Evolutionary conservation across 805 yeast species (phyloP), one percentile per base, ranked within the genome.

Genomic region (Spathaspora hagerdaliae): DNA sequence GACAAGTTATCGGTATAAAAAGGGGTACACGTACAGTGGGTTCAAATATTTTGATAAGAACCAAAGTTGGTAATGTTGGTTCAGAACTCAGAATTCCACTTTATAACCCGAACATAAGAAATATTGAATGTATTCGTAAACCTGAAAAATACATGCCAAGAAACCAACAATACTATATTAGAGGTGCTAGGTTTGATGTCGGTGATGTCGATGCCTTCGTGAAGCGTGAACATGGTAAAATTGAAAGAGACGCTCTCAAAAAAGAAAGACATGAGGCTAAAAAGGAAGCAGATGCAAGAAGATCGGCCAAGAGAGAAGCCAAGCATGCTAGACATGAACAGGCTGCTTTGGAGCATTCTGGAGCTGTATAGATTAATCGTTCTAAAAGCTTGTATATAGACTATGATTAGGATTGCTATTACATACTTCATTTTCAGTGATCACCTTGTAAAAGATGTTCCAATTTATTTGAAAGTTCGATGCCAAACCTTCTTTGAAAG

Each of bases 91-190:
- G 92, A 50, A 79, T 90, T 40, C 91, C 92, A 27, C 67, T 92
- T 26, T 92, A 75, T 71, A 85, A 85, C 50, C 97, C 97, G 7
- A 73, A 81, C 44, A 75, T 94, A 45, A 78, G 82, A 51, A 79
- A 84, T 64, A 74, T 92, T 43, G 97, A 91, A 65, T 64, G 90
- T 35, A 65, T 92, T 50, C 78, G 86, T 65, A 83, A 83, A 65
- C 92, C 96, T 34, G 65, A 69, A 51, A 79, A 77, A 59, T 83
- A 88, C 65, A 81, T 85, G 73, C 58, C 71, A 10, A 82, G 96
- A 78, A 81, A 82, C 68, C 92, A 88, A 74, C 92, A 89, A 57
- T 91, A 85, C 75, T 94, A 88, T 68, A 85, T 94, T 60, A 85
- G 97, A 71, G 85, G 78, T 64, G 8, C 44, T n/a, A 82, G 80